A percentile compares a stretch with the other conserved stretches of the same genome.
Evolutionary conservation across 2,329 filamentous ascomycete genomes (phyloP).

Genomic region (Colletotrichum cuscutae): DNA sequence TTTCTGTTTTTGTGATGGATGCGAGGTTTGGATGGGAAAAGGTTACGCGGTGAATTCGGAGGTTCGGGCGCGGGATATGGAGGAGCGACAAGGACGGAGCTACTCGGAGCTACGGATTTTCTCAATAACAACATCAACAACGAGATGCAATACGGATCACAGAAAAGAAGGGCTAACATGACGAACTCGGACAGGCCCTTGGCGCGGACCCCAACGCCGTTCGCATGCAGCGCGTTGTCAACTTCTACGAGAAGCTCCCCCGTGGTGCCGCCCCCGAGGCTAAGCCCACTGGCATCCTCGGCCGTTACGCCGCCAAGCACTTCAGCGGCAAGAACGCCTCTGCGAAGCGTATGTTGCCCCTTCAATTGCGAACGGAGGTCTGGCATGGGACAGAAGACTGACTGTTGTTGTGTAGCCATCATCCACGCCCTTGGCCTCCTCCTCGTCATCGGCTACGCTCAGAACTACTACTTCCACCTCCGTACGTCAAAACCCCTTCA

Average conservation of each 20-base stretch:
- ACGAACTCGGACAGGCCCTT: slow-evolving; percentile 74
- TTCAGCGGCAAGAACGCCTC: slow-evolving; percentile 91
- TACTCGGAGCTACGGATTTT: slow-evolving; percentile 18
- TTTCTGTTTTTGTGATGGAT: background rate
- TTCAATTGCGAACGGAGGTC: background rate
- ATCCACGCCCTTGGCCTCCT: slow-evolving; percentile 85
- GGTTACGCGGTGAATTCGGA: slow-evolving; percentile 11
- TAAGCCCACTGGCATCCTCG: slow-evolving; percentile 84
- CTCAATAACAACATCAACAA: background rate
- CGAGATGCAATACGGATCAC: background rate
- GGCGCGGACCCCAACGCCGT: slow-evolving; percentile 94
- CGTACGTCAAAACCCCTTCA: slow-evolving; percentile 70
- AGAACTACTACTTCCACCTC: slow-evolving; percentile 99
- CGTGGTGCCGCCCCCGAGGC: slow-evolving; percentile 87
- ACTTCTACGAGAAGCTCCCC: slow-evolving; percentile 98
- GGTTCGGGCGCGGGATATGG: background rate
- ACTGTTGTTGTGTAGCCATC: slow-evolving; percentile 69
- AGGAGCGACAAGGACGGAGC: slow-evolving; percentile 7
- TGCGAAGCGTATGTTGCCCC: slow-evolving; percentile 78
- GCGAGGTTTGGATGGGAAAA: slow-evolving; percentile 10
- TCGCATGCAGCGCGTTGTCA: slow-evolving; percentile 97
- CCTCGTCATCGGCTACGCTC: slow-evolving; percentile 86
- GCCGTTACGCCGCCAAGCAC: slow-evolving; percentile 90
- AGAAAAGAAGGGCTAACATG: slow-evolving; percentile 47
- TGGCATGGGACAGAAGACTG: background rate